Base-by-base conservation (phyloP, 2,329 filamentous ascomycete species). In the Exophiala calicioides region DNA sequence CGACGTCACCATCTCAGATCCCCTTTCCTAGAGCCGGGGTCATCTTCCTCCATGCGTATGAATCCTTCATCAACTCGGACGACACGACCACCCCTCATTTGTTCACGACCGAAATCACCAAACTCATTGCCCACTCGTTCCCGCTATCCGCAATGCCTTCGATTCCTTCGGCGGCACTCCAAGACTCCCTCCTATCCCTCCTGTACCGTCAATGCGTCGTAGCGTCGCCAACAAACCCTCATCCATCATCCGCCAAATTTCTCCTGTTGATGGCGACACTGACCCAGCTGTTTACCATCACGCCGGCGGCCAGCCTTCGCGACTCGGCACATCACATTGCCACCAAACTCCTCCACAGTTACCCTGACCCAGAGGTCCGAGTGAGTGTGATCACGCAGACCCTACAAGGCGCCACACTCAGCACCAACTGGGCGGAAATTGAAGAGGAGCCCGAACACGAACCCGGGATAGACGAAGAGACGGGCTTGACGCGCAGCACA, bases 1-100 rank as follows among this genome's bases (percentile, higher is more conserved):
- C 58, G 8, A 58, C 50, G 1, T 51, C 52, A 8, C 57, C 58
- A 16, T 46, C 51, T 36, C 50, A 59, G 18, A 58, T 60, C 19
- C 58, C 58, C 1, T 55, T 59, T 16, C 53, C 58, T 4, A 18
- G 40, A 18, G 50, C 52, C 3, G 58, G 55, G 3, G 38, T 57
- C 13, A 48, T 59, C 32, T 45, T 56, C 36, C 44, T 58, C 8
- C 37, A 45, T 10, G 49, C 53, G 2, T 53, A 47, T 15, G 37
- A 53, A 31, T 37, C 38, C 18, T 58, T 43, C 19, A 26, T 48
- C 7, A 15, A 50, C 18, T 29, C 49, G 9, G 24, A 27, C 13
- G 40, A 55, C 12, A 18, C 41, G 16, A 26, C 34, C 23, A 20
- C 31, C 18, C 32, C 12, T 19, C 38, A n/a, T 31, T 36, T 53